Evolutionary conservation across 2,329 filamentous ascomycete genomes (phyloP), one percentile per base, ranked within the genome.

Genomic region (Triangularia setosa): DNA sequence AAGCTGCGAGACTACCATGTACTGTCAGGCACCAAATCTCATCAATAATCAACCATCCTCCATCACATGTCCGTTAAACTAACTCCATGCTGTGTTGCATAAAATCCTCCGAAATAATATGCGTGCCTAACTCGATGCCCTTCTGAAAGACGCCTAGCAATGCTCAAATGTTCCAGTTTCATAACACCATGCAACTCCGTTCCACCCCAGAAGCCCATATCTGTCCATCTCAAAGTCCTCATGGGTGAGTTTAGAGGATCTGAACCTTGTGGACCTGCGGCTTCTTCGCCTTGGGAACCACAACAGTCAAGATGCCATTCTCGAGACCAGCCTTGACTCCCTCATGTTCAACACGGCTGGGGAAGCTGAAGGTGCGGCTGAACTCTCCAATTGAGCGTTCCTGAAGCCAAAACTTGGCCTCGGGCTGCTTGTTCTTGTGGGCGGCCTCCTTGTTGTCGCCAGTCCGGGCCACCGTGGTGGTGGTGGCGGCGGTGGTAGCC

Each of bases 351-450:
- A 92, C 82, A 27, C 83, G 83, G 60, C 77, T 77, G 0, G 88
- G 87, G 79, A 92, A 91, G 74, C 79, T 84, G 79, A 91, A 91
- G 65, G 81, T 85, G 68, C 89, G 84, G 58, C 84, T 81, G 78
- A 91, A 92, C 69, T 87, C 83, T 74, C 89, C 89, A 64, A 88
- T 78, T 65, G 81, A 84, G 70, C 87, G 86, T 78, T 91, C 88
- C 35, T 81, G 80, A 67, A 88, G 79, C 91, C 90, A 94, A 30
- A 62, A 66, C 21, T 65, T 60, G 65, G 81, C 78, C 58, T 70
- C 71, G 4, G 75, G 69, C 67, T 77, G 75, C 67, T 64, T 59
- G 58, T 67, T 24, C 59, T 80, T 74, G 61, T 74, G 62, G 35
- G 44, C 6, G 66, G 75, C 74, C 40, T 77, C 73, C 64, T 82